Percentiles rank a stretch among this genome's conserved stretches.
Evolutionary conservation across 1,284 basidiomycete species (phyloP).

Genomic region (Mycena sp.): DNA sequence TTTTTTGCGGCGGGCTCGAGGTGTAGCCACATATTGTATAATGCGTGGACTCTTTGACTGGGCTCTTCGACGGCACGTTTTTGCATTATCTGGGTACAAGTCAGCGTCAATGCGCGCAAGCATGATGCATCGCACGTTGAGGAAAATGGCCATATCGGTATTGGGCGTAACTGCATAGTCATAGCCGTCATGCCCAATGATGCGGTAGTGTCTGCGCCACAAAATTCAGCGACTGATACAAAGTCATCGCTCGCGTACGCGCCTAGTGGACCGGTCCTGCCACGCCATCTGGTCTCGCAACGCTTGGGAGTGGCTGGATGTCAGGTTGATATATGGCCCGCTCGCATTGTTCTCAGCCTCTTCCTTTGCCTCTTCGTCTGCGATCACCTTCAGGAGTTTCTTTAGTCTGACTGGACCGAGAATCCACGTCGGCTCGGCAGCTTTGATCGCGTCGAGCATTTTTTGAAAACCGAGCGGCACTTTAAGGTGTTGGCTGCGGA

Average conservation of each 20-base stretch:
- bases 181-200: slow-evolving; percentile 14
- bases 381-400: neutral
- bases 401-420: slow-evolving; percentile 12
- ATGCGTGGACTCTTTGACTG: neutral
- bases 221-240: neutral
- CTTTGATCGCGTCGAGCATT: slow-evolving; percentile 10
- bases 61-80: slow-evolving; percentile 7
- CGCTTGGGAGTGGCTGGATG: neutral
- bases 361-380: slow-evolving; percentile 7
- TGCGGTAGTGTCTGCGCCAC: slow-evolving; percentile 2
- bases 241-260: neutral
- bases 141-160: slow-evolving; percentile 6
- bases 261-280: neutral
- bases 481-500: neutral
- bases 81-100: slow-evolving; percentile 1
- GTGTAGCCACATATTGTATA: slow-evolving; percentile 7
- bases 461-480: slow-evolving; percentile 1
- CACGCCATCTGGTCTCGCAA: slow-evolving; percentile 6
- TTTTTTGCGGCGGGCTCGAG: slow-evolving; percentile 10
- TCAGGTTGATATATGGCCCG: slow-evolving; percentile 1
- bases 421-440: slow-evolving; percentile 12
- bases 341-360: neutral
- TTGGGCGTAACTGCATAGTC: slow-evolving; percentile 8
- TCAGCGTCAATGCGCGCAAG: neutral
- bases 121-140: neutral